Evolutionary conservation across 768 basidiomycete species (phyloP), one percentile per base, ranked within the genome.

Genomic region (Infundibulicybe gibba): DNA sequence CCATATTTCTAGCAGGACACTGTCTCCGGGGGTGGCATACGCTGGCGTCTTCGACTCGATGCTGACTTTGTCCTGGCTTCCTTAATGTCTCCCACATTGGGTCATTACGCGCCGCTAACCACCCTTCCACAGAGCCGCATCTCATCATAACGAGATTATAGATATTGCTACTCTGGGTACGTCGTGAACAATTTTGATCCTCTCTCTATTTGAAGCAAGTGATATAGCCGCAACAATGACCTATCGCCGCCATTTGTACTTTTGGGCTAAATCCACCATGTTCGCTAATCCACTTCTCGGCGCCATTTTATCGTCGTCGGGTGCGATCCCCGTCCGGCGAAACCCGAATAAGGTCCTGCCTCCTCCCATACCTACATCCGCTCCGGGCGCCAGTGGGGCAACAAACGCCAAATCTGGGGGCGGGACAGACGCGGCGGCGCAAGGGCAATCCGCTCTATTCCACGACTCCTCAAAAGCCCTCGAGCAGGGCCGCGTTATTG

Each of bases 291-390:
- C 80, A 0, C 54, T 83, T 1, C 54, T 70, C 1, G 69, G 74
- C 0, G 67, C 69, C 1, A 61, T 88, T 33, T 66, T 88, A 30
- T 65, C 70, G 3, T 80, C 83, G 39, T 78, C 81, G 0, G 85
- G 83, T 4, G 85, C 84, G 51, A 85, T 90, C 49, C 81, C 85
- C n/a, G 84, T 89, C 16, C 70, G 79, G 49, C 64, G 87, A 21
- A 82, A 80, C 57, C 81, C 72, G 30, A 79, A 84, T 51, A 62
- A 62, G 42, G 57, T 50, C 14, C 25, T 4, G 25, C n/a, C n/a
- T n/a, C n/a, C n/a, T n/a, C n/a, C n/a, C n/a, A n/a, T n/a, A n/a
- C 8, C 25, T 25, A 25, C 25, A 25, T 25, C 25, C 25, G 25
- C 25, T 25, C 25, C 25, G 25, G 25, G 25, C 25, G 8, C 8